Percentiles rank a stretch among this genome's conserved stretches.
Evolutionary conservation across 2,329 filamentous ascomycete species (phyloP).

Genomic region (Byssochlamys sp.): DNA sequence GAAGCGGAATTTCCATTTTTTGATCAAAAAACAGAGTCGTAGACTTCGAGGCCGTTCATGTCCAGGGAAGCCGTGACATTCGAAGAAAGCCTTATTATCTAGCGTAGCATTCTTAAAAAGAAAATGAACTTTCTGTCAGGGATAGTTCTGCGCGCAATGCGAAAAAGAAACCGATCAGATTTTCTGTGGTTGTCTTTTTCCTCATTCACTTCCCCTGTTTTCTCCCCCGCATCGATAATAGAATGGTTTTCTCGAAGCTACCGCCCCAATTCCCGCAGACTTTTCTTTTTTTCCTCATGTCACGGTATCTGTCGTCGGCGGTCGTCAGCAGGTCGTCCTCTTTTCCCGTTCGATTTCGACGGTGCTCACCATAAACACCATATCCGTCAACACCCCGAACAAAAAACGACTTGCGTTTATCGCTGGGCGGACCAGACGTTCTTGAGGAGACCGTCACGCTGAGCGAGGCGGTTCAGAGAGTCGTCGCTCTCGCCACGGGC

Average conservation of each 20-base stretch:
- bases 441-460: constrained; percentile 95
- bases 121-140: not conserved
- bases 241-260: not conserved
- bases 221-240: not conserved
- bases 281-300: not conserved
- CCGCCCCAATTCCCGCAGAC: not conserved
- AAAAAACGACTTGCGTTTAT: constrained; percentile 20
- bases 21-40: constrained; percentile 2
- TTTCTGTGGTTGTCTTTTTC: not conserved
- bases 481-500: constrained; percentile 98
- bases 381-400: constrained; percentile 7
- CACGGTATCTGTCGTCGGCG: constrained; percentile 8
- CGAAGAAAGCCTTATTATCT: not conserved
- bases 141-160: not conserved
- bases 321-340: not conserved
- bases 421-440: constrained; percentile 78
- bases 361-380: constrained; percentile 6
- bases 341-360: not conserved
- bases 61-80: not conserved
- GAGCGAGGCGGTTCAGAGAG: constrained; percentile 85
- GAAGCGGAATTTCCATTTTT: constrained; percentile 9
- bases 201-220: constrained; percentile 6
- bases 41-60: constrained; percentile 3
- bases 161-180: not conserved
- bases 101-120: not conserved